A percentile compares a stretch with the other conserved stretches of the same genome.
Evolutionary conservation across 2,329 filamentous ascomycete species (phyloP).

Genomic region (Botrytis porri): DNA sequence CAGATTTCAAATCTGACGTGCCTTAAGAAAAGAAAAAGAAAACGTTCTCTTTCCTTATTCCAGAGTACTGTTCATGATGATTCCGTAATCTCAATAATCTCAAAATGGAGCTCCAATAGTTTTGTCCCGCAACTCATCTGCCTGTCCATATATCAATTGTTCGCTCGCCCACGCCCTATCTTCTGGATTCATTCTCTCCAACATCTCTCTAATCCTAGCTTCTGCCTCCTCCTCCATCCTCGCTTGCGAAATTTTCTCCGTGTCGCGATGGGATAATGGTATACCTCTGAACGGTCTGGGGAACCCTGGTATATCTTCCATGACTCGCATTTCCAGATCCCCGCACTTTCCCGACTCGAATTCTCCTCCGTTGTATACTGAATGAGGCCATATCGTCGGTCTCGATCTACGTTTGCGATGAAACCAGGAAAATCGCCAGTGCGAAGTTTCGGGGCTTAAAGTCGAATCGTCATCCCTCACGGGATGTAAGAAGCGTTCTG

Average conservation of each 20-base stretch:
- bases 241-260: constrained; percentile 16
- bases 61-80: background rate
- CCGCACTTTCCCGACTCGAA: constrained; percentile 4
- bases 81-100: background rate
- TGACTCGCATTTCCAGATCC: constrained; percentile 13
- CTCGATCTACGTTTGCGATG: background rate
- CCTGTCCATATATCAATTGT: constrained; percentile 19
- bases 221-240: constrained; percentile 19
- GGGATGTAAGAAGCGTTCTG: constrained; percentile 6
- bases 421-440: constrained; percentile 11
- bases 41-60: background rate
- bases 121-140: constrained; percentile 13
- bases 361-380: constrained; percentile 12
- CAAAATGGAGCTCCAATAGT: constrained; percentile 15
- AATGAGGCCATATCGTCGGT: constrained; percentile 16
- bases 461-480: constrained; percentile 7
- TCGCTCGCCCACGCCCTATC: constrained; percentile 19
- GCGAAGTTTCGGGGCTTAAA: background rate
- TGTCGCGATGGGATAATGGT: constrained; percentile 7
- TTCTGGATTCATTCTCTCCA: constrained; percentile 19
- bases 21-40: background rate
- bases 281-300: background rate
- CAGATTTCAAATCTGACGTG: constrained; percentile 4
- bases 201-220: constrained; percentile 14
- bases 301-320: constrained; percentile 16